Evolutionary conservation across 2,329 filamentous ascomycete species (phyloP), one percentile per base, ranked within the genome.

Genomic region (Talaromyces verruculosus): DNA sequence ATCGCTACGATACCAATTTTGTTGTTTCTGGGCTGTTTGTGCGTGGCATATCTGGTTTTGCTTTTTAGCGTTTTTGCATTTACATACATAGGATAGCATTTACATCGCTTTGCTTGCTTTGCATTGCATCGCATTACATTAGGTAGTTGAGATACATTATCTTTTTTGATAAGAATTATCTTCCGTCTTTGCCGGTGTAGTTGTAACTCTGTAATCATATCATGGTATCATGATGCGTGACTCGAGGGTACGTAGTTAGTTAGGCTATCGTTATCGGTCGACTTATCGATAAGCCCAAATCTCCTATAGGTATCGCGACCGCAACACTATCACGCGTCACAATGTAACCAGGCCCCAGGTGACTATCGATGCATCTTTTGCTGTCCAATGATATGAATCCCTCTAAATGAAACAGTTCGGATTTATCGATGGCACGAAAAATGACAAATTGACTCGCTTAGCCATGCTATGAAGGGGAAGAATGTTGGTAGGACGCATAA

Each of bases 1-100:
- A 41, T 60, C 57, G 57, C 57, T 60, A 45, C 57, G 57, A 60
- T 60, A 60, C 57, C 57, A 35, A 60, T 60, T 43, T 45, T 58
- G 37, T 45, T 60, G 15, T 41, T 60, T 28, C 3, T n/a, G 25
- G 37, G 17, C 13, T 57, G 53, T 22, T 55, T 57, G 51, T 55
- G 51, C 33, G 30, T 57, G 53, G 53, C 53, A 57, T 57, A 22
- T 57, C 33, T 55, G 51, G 41, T 43, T 43, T 43, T 43, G 41
- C 41, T 43, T 43, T 43, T 39, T 57, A 37, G 53, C 37, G 57
- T 30, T 41, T n/a, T 51, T 45, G 39, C 22, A 60, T 59, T 39
- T 33, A 43, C 19, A 58, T 59, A 28, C 30, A 37, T 37, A 55
- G 53, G 33, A 39, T 60, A 60, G 57, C 57, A 60, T 60, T 60